phyloP scores from a whole-genome alignment of 2,329 filamentous ascomycete genomes.

The Aureobasidium sp. region DNA sequence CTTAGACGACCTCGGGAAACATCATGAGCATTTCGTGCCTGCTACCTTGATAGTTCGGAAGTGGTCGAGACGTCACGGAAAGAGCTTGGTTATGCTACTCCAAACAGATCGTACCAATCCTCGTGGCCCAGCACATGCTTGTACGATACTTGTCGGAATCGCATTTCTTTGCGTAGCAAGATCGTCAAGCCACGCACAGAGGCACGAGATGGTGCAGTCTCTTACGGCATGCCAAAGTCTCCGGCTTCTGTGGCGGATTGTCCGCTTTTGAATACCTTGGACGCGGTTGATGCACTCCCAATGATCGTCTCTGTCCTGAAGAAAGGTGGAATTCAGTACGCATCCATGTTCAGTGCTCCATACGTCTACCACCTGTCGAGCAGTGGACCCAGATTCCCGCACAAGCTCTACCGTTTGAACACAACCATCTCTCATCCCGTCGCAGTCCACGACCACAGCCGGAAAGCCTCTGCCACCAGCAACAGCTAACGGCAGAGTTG shows the following conservation, averaged over 20 bases:
- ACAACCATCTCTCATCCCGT: conserved; percentile 40
- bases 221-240: conserved; percentile 13
- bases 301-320: neutral
- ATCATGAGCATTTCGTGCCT: conserved; percentile 29
- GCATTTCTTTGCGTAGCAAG: conserved; percentile 47
- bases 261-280: neutral
- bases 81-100: conserved; percentile 34
- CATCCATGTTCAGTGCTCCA: neutral
- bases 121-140: conserved; percentile 29
- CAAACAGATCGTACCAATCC: conserved; percentile 38
- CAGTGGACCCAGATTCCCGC: conserved; percentile 40
- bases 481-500: conserved; percentile 46
- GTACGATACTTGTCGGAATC: conserved; percentile 53
- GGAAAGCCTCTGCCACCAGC: conserved; percentile 39
- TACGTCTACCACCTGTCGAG: neutral
- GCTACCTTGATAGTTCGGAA: conserved; percentile 14
- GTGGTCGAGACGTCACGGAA: conserved; percentile 22
- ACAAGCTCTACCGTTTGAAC: conserved; percentile 38
- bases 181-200: conserved; percentile 40
- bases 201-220: conserved; percentile 23
- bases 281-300: conserved; percentile 13
- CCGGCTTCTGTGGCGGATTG: conserved; percentile 1
- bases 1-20: conserved; percentile 19
- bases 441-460: conserved; percentile 26
- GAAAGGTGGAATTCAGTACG: conserved; percentile 1